phyloP scores from a whole-genome alignment of 371 early-diverging fungal species.

The Fennellomyces sp. region DNA sequence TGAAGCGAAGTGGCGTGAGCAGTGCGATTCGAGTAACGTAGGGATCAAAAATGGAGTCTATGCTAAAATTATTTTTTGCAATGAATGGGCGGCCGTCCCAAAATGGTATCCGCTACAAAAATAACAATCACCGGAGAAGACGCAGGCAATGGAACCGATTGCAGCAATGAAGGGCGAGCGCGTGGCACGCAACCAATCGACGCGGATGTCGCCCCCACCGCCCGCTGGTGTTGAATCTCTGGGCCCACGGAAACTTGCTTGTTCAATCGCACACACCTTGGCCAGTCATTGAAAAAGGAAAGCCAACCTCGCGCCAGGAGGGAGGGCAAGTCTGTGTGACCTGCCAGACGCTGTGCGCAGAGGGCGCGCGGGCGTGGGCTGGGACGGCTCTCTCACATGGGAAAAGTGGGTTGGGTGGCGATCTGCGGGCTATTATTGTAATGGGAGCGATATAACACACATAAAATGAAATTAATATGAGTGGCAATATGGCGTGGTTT shows the following conservation, averaged over 20 bases:
- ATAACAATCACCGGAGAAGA: no score
- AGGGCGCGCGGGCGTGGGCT: no score
- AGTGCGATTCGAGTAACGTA: not conserved
- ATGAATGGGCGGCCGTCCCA: not conserved
- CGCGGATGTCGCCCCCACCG: not conserved
- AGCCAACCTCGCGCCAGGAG: not conserved
- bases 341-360: no score
- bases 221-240: not conserved
- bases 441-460: not conserved
- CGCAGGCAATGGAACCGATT: not conserved
- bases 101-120: not conserved
- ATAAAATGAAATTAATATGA: constrained; percentile 10
- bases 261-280: no score
- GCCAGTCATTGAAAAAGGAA: not conserved
- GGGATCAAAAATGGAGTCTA: not conserved
- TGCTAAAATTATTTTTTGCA: constrained; percentile 3
- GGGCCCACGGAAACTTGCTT: no score
- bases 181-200: not conserved
- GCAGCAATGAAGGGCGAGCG: not conserved
- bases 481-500: not conserved
- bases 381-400: no score
- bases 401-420: not conserved
- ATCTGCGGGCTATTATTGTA: not conserved
- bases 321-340: no score
- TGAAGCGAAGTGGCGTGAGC: not conserved